Percentiles rank a stretch among this genome's conserved stretches.
Conservation (phyloP, 257 asterid species). For the Forsythia viridissima region DNA sequence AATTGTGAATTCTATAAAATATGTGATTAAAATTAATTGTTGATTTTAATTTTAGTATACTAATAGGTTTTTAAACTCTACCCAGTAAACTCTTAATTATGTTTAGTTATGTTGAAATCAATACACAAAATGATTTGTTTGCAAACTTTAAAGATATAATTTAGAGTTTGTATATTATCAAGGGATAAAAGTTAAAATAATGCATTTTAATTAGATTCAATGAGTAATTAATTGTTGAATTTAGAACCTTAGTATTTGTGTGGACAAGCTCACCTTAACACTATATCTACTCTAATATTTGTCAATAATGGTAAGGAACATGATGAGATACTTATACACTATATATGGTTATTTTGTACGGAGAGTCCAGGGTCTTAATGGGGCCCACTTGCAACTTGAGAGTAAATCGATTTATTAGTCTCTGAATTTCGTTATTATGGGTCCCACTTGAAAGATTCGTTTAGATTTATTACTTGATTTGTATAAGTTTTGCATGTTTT, state of each 20-base stretch:
- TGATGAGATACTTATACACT: not conserved
- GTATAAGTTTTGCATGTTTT: not conserved
- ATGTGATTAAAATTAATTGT: too few species aligned
- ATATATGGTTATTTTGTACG: not conserved
- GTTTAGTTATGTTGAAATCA: too few species aligned
- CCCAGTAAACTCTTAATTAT: too few species aligned
- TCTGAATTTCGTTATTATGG: not conserved
- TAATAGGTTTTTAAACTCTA: too few species aligned
- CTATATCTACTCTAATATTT: not conserved
- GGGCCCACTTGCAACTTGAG: constrained; percentile 1
- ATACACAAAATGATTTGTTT: too few species aligned
- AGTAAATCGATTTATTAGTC: not conserved
- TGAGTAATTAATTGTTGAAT: too few species aligned
- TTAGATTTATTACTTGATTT: not conserved
- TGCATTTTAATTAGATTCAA: too few species aligned
- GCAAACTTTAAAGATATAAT: too few species aligned
- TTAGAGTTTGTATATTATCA: too few species aligned
- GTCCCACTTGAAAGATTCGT: not conserved
- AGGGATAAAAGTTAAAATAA: too few species aligned
- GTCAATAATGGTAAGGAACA: not conserved
- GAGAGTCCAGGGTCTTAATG: not conserved
- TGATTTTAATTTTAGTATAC: too few species aligned
- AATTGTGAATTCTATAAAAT: too few species aligned
- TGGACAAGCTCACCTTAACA: not conserved
- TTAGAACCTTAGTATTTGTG: not conserved